phyloP scores from a whole-genome alignment of 164 flowering plant species.

The Macadamia tetraphylla region DNA sequence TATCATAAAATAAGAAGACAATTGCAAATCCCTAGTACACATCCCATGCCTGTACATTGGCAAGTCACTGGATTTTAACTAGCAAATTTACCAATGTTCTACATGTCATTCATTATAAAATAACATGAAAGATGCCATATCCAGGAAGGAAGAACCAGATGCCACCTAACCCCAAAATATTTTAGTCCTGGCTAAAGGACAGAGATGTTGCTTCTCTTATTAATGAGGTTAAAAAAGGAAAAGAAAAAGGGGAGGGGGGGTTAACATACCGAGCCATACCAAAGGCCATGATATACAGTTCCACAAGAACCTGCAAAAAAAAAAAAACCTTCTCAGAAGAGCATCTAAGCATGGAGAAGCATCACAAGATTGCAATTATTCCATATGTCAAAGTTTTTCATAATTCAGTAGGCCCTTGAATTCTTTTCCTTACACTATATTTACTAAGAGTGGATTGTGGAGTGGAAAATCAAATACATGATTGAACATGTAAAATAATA shows the following conservation, averaged over 20 bases:
- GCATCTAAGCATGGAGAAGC: neutral
- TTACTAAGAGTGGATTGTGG: no score
- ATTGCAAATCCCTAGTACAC: neutral
- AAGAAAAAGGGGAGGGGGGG: constrained; percentile 8
- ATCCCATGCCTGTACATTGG: constrained; percentile 1
- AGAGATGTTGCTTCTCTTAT: neutral
- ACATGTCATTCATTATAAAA: neutral
- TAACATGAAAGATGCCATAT: neutral
- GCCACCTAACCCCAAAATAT: neutral
- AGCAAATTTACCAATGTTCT: neutral
- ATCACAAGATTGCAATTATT: neutral
- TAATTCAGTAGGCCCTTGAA: no score
- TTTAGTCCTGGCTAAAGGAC: neutral
- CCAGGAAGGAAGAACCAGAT: neutral
- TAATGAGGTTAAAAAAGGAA: constrained; percentile 15
- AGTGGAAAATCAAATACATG: no score
- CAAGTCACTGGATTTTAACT: neutral
- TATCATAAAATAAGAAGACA: neutral
- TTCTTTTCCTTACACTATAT: no score
- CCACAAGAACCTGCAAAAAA: constrained; percentile 89
- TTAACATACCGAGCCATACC: constrained; percentile 98
- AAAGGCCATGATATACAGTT: constrained; percentile 93
- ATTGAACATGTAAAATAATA: no score
- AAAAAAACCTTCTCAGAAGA: neutral
- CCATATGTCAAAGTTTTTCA: no score